Conservation (phyloP, 2,329 filamentous ascomycete genomes). For the Sclerotinia sclerotiorum region DNA sequence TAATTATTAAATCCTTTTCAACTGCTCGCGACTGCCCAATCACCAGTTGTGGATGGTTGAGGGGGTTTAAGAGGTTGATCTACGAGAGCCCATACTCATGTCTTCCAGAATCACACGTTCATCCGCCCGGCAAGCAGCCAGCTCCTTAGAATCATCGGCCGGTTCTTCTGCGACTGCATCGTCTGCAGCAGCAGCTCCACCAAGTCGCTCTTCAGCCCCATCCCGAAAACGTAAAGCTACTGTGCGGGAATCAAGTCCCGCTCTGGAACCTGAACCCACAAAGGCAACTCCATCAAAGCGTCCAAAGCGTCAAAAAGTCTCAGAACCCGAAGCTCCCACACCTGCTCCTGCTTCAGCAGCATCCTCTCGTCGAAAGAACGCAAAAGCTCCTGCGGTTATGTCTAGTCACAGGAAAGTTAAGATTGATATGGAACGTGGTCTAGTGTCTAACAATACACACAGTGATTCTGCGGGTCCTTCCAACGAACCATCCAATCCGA, state of each 20-base stretch:
- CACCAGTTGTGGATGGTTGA: conserved; percentile 29
- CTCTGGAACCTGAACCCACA: conserved; percentile 42
- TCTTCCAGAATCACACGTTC: conserved; percentile 95
- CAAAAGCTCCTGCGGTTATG: conserved; percentile 65
- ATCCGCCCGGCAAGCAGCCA: conserved; percentile 84
- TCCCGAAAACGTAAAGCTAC: conserved; percentile 76
- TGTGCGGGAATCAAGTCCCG: conserved; percentile 52
- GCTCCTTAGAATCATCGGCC: conserved; percentile 41
- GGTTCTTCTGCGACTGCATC: conserved; percentile 45
- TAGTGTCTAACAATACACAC: conserved; percentile 37
- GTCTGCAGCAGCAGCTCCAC: conserved; percentile 41
- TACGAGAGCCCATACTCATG: conserved; percentile 65
- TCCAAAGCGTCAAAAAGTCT: conserved; percentile 70
- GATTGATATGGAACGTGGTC: conserved; percentile 25
- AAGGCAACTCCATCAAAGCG: conserved; percentile 53
- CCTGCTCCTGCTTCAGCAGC: conserved; percentile 43
- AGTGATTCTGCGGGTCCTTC: conserved; percentile 65
- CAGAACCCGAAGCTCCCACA: conserved; percentile 47
- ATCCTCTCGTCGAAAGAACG: conserved; percentile 56
- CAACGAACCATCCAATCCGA: conserved; percentile 53
- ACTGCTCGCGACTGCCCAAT: conserved; percentile 27
- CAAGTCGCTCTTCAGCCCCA: conserved; percentile 48
- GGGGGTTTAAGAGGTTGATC: conserved; percentile 22
- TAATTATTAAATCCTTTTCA: conserved; percentile 22
- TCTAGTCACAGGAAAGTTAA: conserved; percentile 66